Conservation (phyloP, 371 early-diverging fungal genomes). For the Nematocida sp. region DNA sequence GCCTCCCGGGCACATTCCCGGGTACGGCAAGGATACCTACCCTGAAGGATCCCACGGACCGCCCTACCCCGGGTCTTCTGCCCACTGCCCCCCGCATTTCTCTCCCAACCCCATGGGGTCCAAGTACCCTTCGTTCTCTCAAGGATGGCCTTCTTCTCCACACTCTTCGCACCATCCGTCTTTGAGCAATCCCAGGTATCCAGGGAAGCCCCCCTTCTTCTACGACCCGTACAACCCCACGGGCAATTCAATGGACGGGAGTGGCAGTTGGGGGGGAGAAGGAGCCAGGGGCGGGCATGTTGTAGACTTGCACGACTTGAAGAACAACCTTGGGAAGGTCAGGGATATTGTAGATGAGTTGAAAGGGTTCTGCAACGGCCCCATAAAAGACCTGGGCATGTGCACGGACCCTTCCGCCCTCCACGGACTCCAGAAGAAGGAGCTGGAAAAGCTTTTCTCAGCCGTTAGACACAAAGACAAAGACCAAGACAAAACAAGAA, state of each 20-base stretch:
- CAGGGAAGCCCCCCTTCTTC: neutral
- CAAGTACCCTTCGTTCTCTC: neutral
- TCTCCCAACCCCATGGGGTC: neutral
- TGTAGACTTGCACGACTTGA: slow-evolving; percentile 25
- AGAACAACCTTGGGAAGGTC: slow-evolving; percentile 9
- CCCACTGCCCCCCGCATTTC: neutral
- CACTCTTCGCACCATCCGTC: neutral
- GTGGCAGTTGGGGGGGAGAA: too few relatives aligned
- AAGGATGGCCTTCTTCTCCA: neutral
- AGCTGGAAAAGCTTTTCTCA: neutral
- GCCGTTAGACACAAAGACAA: neutral
- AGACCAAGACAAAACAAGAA: neutral
- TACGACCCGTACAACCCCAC: neutral
- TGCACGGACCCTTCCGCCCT: neutral
- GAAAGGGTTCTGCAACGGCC: slow-evolving; percentile 25
- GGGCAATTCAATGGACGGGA: too few relatives aligned
- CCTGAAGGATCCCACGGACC: neutral
- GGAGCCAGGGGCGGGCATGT: neutral
- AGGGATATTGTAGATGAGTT: slow-evolving; percentile 24
- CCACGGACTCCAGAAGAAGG: neutral
- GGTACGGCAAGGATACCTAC: neutral
- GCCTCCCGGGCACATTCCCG: neutral
- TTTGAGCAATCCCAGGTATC: neutral
- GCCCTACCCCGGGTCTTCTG: neutral
- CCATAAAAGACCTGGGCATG: slow-evolving; percentile 12